These are phyloP conservation scores for Blastomyces parvus DNA, from an alignment of 2,329 filamentous ascomycete genomes.

Conservation along the genomic window DNA sequence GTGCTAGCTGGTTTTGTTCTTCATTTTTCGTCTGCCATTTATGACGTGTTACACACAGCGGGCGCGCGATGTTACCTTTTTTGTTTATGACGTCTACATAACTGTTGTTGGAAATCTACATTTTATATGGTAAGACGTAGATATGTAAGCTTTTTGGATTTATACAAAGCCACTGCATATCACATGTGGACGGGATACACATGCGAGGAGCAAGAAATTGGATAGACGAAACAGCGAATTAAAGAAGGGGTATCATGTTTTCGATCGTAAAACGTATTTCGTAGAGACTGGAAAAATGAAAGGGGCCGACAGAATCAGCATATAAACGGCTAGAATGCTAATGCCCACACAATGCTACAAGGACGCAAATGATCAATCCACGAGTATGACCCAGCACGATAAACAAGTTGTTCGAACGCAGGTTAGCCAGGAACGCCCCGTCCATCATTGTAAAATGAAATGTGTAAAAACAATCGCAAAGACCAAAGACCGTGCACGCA, in stretches of 20 bases:
- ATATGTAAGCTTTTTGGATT: background rate
- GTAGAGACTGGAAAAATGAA: background rate
- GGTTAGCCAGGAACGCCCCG: background rate
- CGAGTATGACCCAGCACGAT: background rate
- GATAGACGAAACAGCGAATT: background rate
- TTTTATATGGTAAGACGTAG: background rate
- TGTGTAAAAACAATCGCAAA: background rate
- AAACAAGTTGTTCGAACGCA: background rate
- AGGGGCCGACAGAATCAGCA: background rate
- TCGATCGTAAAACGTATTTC: background rate
- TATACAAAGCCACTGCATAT: background rate
- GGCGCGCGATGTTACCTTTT: background rate
- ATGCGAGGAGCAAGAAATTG: background rate
- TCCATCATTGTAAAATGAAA: background rate
- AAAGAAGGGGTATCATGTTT: conserved; percentile 4
- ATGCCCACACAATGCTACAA: background rate
- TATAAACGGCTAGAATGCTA: background rate
- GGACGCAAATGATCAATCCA: background rate
- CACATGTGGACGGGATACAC: too few relatives aligned
- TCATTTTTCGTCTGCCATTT: background rate
- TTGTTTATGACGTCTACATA: background rate
- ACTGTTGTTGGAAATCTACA: background rate
- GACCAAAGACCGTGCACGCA: background rate
- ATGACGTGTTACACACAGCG: background rate
- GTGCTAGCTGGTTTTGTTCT: background rate